phyloP scores from a whole-genome alignment of 2,329 filamentous ascomycete species.

The Aspergillus sp. region DNA sequence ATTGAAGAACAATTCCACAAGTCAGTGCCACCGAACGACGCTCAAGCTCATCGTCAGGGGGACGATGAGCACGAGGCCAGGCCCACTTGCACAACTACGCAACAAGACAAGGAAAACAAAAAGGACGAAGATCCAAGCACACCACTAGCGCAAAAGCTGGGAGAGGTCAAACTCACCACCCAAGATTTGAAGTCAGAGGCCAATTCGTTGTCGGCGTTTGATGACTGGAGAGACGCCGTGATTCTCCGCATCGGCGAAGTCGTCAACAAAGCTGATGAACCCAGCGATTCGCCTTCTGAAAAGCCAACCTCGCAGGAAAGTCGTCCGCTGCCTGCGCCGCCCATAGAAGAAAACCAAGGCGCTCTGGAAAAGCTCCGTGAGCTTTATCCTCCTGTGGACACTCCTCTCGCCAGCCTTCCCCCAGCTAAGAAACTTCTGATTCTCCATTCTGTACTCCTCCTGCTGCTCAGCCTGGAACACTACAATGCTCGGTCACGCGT shows the following conservation, averaged over 20 bases:
- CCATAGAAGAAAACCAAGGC: conserved; percentile 23
- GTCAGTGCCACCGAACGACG: conserved; percentile 6
- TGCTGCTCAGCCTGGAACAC: conserved; percentile 73
- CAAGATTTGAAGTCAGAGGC: conserved; percentile 55
- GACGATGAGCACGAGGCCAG: too few species aligned
- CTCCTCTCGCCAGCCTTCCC: conserved; percentile 48
- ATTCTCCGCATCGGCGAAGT: conserved; percentile 70
- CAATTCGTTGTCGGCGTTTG: conserved; percentile 68
- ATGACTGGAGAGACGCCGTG: conserved; percentile 75
- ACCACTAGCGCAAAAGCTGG: conserved; percentile 4
- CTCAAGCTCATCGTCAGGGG: background rate
- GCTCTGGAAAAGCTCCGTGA: conserved; percentile 28
- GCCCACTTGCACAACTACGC: too few species aligned
- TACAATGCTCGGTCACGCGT: conserved; percentile 74
- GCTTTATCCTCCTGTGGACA: conserved; percentile 60
- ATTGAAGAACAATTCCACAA: conserved; percentile 40
- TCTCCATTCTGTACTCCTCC: conserved; percentile 68
- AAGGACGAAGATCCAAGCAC: background rate
- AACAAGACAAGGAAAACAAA: too few species aligned
- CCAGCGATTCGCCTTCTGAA: conserved; percentile 29
- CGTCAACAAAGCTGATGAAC: conserved; percentile 54
- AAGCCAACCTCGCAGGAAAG: conserved; percentile 23
- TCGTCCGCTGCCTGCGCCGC: conserved; percentile 19
- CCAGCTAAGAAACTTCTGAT: conserved; percentile 58
- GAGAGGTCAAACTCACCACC: conserved; percentile 8